Evolutionary conservation across 768 basidiomycete genomes (phyloP), one percentile per base, ranked within the genome.

Genomic region (Rhizopogon roseolus): DNA sequence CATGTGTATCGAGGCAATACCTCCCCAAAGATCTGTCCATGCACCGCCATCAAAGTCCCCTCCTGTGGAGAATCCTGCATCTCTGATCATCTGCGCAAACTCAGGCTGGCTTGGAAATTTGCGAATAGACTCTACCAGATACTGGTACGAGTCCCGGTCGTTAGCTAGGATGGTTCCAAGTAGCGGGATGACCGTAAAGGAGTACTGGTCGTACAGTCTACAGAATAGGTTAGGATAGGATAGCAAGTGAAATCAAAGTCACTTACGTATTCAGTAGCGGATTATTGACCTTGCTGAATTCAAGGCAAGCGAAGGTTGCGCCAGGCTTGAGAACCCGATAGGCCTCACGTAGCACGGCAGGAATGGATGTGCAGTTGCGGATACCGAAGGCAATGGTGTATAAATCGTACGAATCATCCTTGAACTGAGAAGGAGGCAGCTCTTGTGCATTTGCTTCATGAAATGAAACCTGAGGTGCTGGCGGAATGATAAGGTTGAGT

Each of bases 361-460:
- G 88, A 54, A 98, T 82, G 45, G 90, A 91, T 16, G 97, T 99
- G 74, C 93, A 95, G 66, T 99, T 99, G 38, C 97, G 81, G 61
- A 98, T 98, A 25, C 97, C 96, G 62, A 99, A 99, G 0, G 97
- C 93, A 67, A 99, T 98, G 27, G 97, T 99, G 74, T 99, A 99
- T 16, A 98, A 75, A 72, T 99, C 94, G 59, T 95, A 93, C 16
- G 90, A 82, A 68, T 92, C 84, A 62, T 88, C 82, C 5, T 80
- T 74, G 67, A 99, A 94, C 52, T 81, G 75, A 5, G 80, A 74
- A 38, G 71, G 57, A 1, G 86, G 79, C 16, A 99, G 73, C 11
- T 76, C 77, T 65, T 98, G 94, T 3, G 97, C 97, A 64, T 99
- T 98, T 36, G 87, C 90, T 65, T 96, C 90, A 56, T 87, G 84